Percentiles rank a stretch among this genome's conserved stretches.
phyloP scores from a whole-genome alignment of 768 basidiomycete species.

The Leccinum truebloodii region DNA sequence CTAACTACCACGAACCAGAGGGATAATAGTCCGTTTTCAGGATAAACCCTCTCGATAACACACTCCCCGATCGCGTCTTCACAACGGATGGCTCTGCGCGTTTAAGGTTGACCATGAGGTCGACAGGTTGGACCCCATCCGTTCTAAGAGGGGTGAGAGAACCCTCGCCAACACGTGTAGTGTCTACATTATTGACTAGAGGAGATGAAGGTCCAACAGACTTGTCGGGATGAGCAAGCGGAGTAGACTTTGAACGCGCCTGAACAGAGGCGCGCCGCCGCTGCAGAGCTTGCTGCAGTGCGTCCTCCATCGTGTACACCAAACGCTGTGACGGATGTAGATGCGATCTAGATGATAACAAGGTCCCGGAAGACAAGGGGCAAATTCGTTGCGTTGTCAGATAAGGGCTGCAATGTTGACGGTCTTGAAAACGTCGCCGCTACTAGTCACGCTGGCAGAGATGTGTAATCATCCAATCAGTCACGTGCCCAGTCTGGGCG shows the following conservation, averaged over 20 bases:
- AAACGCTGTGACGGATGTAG: not conserved
- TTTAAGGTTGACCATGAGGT: constrained; percentile 62
- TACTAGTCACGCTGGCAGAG: no score
- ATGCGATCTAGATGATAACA: not conserved
- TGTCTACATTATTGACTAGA: constrained; percentile 5
- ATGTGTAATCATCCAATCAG: no score
- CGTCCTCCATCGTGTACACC: not conserved
- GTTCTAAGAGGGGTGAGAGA: constrained; percentile 3
- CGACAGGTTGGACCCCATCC: constrained; percentile 40
- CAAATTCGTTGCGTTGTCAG: not conserved
- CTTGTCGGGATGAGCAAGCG: constrained; percentile 10
- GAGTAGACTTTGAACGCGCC: constrained; percentile 13
- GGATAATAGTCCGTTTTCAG: constrained; percentile 93
- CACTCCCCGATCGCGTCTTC: constrained; percentile 80
- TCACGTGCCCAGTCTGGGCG: no score
- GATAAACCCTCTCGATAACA: constrained; percentile 86
- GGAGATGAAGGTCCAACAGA: constrained; percentile 8
- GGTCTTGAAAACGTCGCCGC: not conserved
- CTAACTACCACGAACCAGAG: constrained; percentile 49
- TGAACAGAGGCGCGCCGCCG: not conserved
- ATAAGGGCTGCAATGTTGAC: not conserved
- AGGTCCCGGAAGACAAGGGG: not conserved
- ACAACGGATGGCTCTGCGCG: constrained; percentile 74
- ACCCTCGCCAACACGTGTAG: constrained; percentile 5
- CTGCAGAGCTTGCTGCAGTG: not conserved